These are phyloP conservation scores for Elaeis oleifera DNA, from an alignment of 202 grass and related monocot species.

Conservation along the genomic window DNA sequence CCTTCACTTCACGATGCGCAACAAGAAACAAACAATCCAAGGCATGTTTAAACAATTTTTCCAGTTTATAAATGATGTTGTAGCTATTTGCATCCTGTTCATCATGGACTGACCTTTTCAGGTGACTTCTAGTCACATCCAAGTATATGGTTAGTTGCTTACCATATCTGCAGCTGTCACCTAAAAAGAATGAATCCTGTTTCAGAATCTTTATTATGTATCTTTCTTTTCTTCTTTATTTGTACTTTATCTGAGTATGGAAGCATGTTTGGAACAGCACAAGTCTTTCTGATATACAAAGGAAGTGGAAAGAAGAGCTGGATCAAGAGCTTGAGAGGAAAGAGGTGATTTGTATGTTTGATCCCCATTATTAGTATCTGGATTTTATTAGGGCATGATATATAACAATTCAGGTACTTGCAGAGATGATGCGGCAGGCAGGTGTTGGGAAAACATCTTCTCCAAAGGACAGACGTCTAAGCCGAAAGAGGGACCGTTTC, in stretches of 20 bases:
- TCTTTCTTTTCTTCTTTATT: too few relatives aligned
- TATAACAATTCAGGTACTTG: background rate
- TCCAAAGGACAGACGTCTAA: conserved; percentile 44
- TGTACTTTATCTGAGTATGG: too few relatives aligned
- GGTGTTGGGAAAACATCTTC: conserved; percentile 48
- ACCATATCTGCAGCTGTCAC: too few relatives aligned
- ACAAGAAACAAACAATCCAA: conserved; percentile 40
- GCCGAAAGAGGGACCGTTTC: conserved; percentile 44
- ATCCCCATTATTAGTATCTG: too few relatives aligned
- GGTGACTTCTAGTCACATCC: too few relatives aligned
- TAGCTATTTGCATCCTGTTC: too few relatives aligned
- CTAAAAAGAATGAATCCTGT: too few relatives aligned
- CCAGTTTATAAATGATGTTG: too few relatives aligned
- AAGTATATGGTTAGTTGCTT: too few relatives aligned
- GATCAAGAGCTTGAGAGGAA: conserved; percentile 79
- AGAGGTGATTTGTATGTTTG: conserved; percentile 43
- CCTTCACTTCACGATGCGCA: conserved; percentile 50
- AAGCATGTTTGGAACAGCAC: conserved; percentile 36
- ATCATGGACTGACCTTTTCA: too few relatives aligned
- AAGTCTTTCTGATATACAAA: conserved; percentile 59
- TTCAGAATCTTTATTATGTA: too few relatives aligned
- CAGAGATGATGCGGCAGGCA: conserved; percentile 76
- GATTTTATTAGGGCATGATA: background rate
- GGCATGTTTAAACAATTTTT: conserved; percentile 28
- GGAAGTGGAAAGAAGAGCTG: conserved; percentile 90